Conservation (phyloP, 768 basidiomycete genomes). For the Trametes cinnabarina region DNA sequence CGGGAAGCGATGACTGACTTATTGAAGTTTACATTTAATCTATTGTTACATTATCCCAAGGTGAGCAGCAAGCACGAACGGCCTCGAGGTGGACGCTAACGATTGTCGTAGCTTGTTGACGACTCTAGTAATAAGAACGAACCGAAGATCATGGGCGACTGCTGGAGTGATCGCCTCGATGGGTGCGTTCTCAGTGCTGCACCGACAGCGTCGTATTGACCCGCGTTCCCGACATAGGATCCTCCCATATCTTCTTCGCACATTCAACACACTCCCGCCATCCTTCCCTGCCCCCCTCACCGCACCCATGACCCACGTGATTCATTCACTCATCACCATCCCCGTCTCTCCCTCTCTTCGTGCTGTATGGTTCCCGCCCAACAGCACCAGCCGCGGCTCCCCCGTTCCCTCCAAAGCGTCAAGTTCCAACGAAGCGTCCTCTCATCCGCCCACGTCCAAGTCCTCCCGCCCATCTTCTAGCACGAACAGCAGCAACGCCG, state of each 20-base stretch:
- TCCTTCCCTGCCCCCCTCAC: slow-evolving; percentile 63
- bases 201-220: not conserved
- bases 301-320: slow-evolving; percentile 72
- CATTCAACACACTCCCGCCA: slow-evolving; percentile 65
- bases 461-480: slow-evolving; percentile 29
- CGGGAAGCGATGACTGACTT: slow-evolving; percentile 79
- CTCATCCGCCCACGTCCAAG: not conserved
- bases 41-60: slow-evolving; percentile 80
- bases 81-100: too few species aligned
- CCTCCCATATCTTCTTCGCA: slow-evolving; percentile 66
- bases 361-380: slow-evolving; percentile 57
- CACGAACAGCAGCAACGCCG: slow-evolving; percentile 15
- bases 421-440: slow-evolving; percentile 35
- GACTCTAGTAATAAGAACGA: slow-evolving; percentile 18
- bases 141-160: slow-evolving; percentile 64
- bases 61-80: slow-evolving; percentile 34
- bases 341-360: slow-evolving; percentile 61
- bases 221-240: slow-evolving; percentile 43
- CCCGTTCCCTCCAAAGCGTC: slow-evolving; percentile 34
- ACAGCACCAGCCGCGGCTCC: slow-evolving; percentile 26
- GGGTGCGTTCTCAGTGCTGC: slow-evolving; percentile 44
- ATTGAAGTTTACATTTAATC: slow-evolving; percentile 82
- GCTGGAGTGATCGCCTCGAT: slow-evolving; percentile 73
- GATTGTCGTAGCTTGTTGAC: slow-evolving; percentile 21
- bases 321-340: slow-evolving; percentile 78